These are phyloP conservation scores for Agrocybe pediades DNA, from an alignment of 768 basidiomycete genomes.

Conservation along the genomic window DNA sequence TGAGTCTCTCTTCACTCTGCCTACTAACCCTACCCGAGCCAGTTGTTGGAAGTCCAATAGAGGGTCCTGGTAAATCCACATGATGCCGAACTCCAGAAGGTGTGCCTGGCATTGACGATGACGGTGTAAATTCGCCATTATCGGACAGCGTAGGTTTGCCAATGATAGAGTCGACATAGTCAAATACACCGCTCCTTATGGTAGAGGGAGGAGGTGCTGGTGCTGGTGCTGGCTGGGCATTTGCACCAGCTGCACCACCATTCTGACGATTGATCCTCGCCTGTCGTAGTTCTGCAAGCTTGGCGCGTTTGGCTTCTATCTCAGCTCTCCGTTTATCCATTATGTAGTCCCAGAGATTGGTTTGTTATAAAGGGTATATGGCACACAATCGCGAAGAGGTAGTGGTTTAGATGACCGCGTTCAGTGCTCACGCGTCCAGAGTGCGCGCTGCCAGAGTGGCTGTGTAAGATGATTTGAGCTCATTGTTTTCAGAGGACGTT, in stretches of 20 bases:
- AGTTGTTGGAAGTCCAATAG: slow-evolving; percentile 34
- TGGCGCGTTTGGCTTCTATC: slow-evolving; percentile 88
- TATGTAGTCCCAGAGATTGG: neutral
- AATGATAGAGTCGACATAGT: too few relatives aligned
- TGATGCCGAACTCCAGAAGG: slow-evolving; percentile 48
- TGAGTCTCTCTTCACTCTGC: slow-evolving; percentile 59
- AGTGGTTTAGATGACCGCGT: neutral
- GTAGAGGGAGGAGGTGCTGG: slow-evolving; percentile 28
- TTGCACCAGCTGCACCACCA: neutral
- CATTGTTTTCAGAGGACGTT: slow-evolving; percentile 12
- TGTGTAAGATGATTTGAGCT: slow-evolving; percentile 5
- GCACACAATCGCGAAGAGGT: neutral
- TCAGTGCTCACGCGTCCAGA: neutral
- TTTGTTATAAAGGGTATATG: neutral
- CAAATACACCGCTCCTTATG: slow-evolving; percentile 60
- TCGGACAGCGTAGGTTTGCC: too few relatives aligned
- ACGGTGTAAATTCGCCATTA: slow-evolving; percentile 68
- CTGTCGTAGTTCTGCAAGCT: slow-evolving; percentile 82
- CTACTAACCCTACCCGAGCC: slow-evolving; percentile 68
- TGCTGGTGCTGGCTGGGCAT: neutral
- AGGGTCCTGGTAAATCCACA: slow-evolving; percentile 35
- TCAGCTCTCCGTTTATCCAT: slow-evolving; percentile 79
- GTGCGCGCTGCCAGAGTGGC: slow-evolving; percentile 4
- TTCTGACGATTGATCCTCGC: slow-evolving; percentile 72
- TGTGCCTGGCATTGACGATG: slow-evolving; percentile 72